Percentiles rank a stretch among this genome's conserved stretches.
These are phyloP conservation scores for Magnolia changhungtana DNA, from an alignment of 164 flowering plant species.

Conservation along the genomic window DNA sequence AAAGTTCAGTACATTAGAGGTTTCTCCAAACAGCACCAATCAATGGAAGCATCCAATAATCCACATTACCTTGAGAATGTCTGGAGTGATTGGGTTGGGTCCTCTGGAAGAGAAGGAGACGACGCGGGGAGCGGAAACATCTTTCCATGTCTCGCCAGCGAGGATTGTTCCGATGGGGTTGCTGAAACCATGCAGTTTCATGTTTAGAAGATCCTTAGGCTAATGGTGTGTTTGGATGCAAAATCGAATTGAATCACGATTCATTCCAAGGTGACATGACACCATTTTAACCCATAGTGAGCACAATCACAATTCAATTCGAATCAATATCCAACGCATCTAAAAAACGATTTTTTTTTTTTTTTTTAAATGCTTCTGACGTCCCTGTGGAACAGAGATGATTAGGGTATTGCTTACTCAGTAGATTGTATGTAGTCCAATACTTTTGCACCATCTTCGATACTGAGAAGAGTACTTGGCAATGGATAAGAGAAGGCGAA, in stretches of 20 bases:
- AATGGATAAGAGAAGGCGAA: constrained; percentile 26
- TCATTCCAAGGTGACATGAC: too few species aligned
- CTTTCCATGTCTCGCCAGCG: constrained; percentile 21
- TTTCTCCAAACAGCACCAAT: not conserved
- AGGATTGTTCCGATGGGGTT: constrained; percentile 34
- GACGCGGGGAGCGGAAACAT: constrained; percentile 29
- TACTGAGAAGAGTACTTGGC: constrained; percentile 32
- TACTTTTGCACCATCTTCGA: constrained; percentile 25
- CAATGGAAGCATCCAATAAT: not conserved
- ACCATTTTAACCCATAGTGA: not conserved
- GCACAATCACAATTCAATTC: too few species aligned
- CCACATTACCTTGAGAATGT: constrained; percentile 34
- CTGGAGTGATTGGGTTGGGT: constrained; percentile 30
- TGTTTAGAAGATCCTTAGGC: not conserved
- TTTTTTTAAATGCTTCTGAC: too few species aligned
- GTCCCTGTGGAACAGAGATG: too few species aligned
- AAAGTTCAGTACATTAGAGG: not conserved
- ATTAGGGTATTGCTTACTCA: constrained; percentile 19
- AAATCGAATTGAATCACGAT: not conserved
- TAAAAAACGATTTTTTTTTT: too few species aligned
- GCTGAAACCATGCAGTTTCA: constrained; percentile 12
- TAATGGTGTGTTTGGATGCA: not conserved
- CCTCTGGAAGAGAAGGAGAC: constrained; percentile 39
- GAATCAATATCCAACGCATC: too few species aligned
- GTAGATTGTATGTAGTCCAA: constrained; percentile 33